Percentiles rank a stretch among this genome's conserved stretches.
These are phyloP conservation scores for Remersonia thermophila DNA, from an alignment of 2,329 filamentous ascomycete genomes.

Conservation along the genomic window DNA sequence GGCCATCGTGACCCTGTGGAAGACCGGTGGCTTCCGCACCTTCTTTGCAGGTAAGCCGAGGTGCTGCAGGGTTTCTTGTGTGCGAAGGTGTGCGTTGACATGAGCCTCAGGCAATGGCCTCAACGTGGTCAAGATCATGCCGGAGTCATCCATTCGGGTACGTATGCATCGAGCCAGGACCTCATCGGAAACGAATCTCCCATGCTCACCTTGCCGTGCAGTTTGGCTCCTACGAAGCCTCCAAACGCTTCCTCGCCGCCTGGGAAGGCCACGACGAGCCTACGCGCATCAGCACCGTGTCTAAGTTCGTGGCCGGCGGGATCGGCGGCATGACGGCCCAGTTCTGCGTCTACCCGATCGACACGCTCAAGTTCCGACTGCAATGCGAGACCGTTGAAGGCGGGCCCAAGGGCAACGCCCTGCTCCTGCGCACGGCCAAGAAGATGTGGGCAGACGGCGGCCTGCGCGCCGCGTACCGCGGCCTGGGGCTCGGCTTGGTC, in stretches of 20 bases:
- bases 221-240: conserved; percentile 93
- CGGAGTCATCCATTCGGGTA: conserved; percentile 86
- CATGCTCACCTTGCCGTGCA: too few relatives aligned
- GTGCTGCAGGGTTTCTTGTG: too few relatives aligned
- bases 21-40: conserved; percentile 72
- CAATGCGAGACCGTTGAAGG: conserved; percentile 89
- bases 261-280: conserved; percentile 82
- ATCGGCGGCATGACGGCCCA: conserved; percentile 90
- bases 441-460: conserved; percentile 78
- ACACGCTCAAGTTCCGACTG: conserved; percentile 71
- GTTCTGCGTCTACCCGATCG: conserved; percentile 89
- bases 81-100: background rate
- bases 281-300: conserved; percentile 64
- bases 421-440: conserved; percentile 69
- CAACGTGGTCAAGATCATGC: conserved; percentile 97
- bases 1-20: conserved; percentile 70
- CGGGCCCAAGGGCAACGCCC: conserved; percentile 67
- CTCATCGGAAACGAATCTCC: too few relatives aligned
- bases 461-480: conserved; percentile 70
- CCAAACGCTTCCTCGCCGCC: conserved; percentile 74
- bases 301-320: conserved; percentile 84
- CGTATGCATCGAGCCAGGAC: conserved; percentile 5
- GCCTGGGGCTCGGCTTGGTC: conserved; percentile 81
- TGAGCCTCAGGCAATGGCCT: conserved; percentile 66
- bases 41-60: conserved; percentile 71